Evolutionary conservation across 2,329 filamentous ascomycete species (phyloP).

Genomic region (Hansfordia pulvinata): DNA sequence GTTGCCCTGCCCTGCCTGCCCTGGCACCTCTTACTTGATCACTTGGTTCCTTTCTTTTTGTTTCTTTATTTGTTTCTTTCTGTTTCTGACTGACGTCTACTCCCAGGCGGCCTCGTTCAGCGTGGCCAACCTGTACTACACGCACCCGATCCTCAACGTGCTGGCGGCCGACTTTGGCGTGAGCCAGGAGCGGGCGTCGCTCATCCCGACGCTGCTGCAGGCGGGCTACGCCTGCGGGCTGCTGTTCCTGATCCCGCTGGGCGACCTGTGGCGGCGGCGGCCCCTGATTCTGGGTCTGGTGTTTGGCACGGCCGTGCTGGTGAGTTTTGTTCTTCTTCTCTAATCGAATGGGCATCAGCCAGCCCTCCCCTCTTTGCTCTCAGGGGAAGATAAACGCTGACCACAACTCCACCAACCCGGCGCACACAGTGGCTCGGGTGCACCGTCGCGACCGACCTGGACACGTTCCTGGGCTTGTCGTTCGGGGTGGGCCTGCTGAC

Average conservation of each 20-base stretch:
- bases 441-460: slow-evolving; percentile 53
- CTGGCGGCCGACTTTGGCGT: slow-evolving; percentile 41
- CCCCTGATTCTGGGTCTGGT: slow-evolving; percentile 43
- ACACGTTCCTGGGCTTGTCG: slow-evolving; percentile 53
- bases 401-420: neutral
- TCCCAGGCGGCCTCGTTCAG: slow-evolving; percentile 24
- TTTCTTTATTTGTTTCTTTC: no score
- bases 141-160: slow-evolving; percentile 43
- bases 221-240: slow-evolving; percentile 46
- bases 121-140: slow-evolving; percentile 49
- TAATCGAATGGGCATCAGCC: no score
- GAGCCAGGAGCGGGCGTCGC: slow-evolving; percentile 38
- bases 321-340: no score
- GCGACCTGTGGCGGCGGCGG: slow-evolving; percentile 30
- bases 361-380: no score
- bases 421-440: slow-evolving; percentile 47
- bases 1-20: no score
- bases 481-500: slow-evolving; percentile 67
- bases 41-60: no score
- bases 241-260: slow-evolving; percentile 43
- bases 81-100: no score
- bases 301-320: slow-evolving; percentile 43
- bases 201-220: slow-evolving; percentile 47
- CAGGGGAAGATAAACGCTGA: no score
- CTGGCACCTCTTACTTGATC: no score